Percentiles rank a stretch among this genome's conserved stretches.
Conservation (phyloP, 2,329 filamentous ascomycete genomes). For the Tolypocladium sp. region DNA sequence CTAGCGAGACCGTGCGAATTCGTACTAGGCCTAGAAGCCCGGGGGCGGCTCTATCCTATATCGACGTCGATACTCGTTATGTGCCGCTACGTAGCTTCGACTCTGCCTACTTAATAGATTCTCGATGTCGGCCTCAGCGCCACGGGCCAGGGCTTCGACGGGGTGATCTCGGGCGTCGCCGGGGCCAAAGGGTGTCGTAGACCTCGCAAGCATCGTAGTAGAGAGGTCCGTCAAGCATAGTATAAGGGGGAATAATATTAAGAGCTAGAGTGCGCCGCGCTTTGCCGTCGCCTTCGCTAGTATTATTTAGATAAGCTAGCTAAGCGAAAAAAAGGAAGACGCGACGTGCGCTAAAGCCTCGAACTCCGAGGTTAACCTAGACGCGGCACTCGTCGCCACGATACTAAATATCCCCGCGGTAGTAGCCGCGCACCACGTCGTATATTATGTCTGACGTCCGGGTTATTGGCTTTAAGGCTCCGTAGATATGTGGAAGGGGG, state of each 20-base stretch:
- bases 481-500: not conserved
- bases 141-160: constrained; percentile 18
- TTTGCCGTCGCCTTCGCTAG: not conserved
- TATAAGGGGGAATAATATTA: not conserved
- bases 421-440: not conserved
- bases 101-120: constrained; percentile 26
- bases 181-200: not conserved
- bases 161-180: constrained; percentile 10
- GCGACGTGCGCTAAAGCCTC: not conserved
- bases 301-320: not conserved
- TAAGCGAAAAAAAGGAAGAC: not conserved
- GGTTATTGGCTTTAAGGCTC: not conserved
- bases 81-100: constrained; percentile 20
- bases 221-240: not conserved
- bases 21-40: constrained; percentile 37
- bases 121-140: constrained; percentile 21
- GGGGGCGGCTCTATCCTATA: constrained; percentile 33
- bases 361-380: not conserved
- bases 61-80: constrained; percentile 30
- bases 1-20: constrained; percentile 26
- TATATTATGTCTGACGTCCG: not conserved
- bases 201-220: not conserved
- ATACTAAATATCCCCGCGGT: not conserved
- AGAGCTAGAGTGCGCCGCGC: not conserved
- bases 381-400: not conserved